Percentiles rank a stretch among this genome's conserved stretches.
Conservation (phyloP, 116 monocot species). For the Papilionanthe hybrid region DNA sequence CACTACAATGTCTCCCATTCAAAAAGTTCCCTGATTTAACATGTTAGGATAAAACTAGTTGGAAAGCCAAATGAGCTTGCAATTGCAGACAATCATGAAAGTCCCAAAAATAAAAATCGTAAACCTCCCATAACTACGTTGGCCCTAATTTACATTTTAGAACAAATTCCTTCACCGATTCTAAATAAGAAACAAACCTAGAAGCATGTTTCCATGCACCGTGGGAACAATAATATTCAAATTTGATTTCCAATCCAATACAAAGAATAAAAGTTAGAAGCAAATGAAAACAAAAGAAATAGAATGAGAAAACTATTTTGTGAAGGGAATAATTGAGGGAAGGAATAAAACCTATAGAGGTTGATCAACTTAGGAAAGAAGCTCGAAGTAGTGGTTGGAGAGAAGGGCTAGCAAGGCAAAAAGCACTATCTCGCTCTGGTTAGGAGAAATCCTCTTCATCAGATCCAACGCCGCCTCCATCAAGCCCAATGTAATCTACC, state of each 20-base stretch:
- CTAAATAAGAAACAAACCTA: not conserved
- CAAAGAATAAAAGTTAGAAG: not conserved
- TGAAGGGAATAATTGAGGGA: not conserved
- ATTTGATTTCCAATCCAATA: not conserved
- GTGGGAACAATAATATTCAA: not conserved
- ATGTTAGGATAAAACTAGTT: too few relatives aligned
- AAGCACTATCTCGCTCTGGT: constrained; percentile 64
- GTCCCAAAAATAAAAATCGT: too few relatives aligned
- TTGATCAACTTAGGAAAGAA: constrained; percentile 93
- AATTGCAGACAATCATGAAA: too few relatives aligned
- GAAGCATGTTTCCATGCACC: not conserved
- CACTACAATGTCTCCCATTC: too few relatives aligned
- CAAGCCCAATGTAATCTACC: not conserved
- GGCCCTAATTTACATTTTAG: too few relatives aligned
- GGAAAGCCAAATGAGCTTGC: too few relatives aligned
- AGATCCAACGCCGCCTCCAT: constrained; percentile 99
- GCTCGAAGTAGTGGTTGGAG: constrained; percentile 70
- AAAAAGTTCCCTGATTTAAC: too few relatives aligned
- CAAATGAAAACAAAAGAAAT: not conserved
- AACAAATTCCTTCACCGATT: not conserved
- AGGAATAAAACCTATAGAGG: constrained; percentile 66
- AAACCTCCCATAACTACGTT: too few relatives aligned
- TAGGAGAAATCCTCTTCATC: constrained; percentile 87
- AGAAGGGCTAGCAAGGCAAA: constrained; percentile 77
- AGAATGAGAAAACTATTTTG: not conserved